Percentiles rank a stretch among this genome's conserved stretches.
These are phyloP conservation scores for Stemphylium beticola DNA, from an alignment of 2,329 filamentous ascomycete genomes.

Conservation along the genomic window DNA sequence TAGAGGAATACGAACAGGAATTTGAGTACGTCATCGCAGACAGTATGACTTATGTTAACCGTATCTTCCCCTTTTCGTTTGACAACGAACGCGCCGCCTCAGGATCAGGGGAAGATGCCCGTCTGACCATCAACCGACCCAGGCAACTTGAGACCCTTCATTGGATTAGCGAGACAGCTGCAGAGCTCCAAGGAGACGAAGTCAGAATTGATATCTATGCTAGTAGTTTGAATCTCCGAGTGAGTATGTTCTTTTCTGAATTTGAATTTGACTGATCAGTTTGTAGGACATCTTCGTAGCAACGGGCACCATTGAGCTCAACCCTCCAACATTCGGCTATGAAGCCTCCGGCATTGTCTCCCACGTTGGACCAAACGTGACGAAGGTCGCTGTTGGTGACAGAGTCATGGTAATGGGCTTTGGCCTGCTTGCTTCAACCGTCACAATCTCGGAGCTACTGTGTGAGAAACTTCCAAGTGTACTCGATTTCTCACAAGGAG, in stretches of 20 bases:
- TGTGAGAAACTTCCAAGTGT: constrained; percentile 32
- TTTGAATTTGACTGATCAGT: neutral
- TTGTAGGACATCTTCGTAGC: neutral
- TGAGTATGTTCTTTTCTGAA: no score
- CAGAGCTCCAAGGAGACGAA: constrained; percentile 6
- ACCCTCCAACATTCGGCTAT: neutral
- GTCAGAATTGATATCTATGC: constrained; percentile 26
- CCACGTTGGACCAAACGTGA: constrained; percentile 16
- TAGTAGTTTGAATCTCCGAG: constrained; percentile 37
- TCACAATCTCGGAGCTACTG: neutral
- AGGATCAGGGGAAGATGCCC: no score
- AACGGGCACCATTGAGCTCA: neutral
- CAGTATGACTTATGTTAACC: constrained; percentile 23
- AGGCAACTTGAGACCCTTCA: neutral
- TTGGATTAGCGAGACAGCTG: neutral
- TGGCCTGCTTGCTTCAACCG: constrained; percentile 4
- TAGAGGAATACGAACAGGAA: constrained; percentile 19
- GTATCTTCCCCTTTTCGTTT: constrained; percentile 23
- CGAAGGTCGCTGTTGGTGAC: constrained; percentile 21
- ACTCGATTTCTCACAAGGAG: constrained; percentile 34
- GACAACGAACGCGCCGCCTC: neutral
- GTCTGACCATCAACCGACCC: neutral
- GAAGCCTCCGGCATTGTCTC: constrained; percentile 27
- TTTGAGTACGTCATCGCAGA: constrained; percentile 36
- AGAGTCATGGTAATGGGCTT: constrained; percentile 14